These are phyloP conservation scores for Acer negundo DNA, from an alignment of 345 rosid species.

Conservation along the genomic window DNA sequence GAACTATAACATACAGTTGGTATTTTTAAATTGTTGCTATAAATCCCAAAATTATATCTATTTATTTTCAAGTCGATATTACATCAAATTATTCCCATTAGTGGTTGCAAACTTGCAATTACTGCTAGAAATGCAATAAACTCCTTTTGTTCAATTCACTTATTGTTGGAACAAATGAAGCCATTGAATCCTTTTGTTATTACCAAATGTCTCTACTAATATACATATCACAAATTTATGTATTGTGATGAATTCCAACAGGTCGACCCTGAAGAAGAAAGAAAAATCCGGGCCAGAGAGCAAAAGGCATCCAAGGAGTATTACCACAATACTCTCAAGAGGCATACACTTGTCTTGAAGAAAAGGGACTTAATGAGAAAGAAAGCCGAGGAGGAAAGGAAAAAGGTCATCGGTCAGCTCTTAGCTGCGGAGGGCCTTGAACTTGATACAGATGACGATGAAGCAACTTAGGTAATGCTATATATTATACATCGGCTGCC, in stretches of 20 bases:
- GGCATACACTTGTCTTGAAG: conserved; percentile 82
- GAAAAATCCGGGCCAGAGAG: conserved; percentile 74
- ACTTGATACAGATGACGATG: conserved; percentile 74
- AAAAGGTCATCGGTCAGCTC: conserved; percentile 57
- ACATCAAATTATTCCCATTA: neutral
- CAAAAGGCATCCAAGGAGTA: conserved; percentile 77
- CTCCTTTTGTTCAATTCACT: neutral
- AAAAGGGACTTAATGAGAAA: conserved; percentile 90
- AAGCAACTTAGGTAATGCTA: conserved; percentile 22
- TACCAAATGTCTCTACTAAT: neutral
- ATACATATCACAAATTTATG: neutral
- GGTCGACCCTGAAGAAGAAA: conserved; percentile 94
- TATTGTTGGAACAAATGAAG: neutral
- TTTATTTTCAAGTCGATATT: neutral
- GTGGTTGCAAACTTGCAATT: neutral
- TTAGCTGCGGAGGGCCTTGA: conserved; percentile 93
- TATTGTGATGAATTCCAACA: conserved; percentile 24
- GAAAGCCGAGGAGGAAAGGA: conserved; percentile 81
- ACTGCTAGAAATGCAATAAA: neutral
- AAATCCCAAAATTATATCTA: neutral
- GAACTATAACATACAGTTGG: neutral
- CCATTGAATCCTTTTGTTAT: neutral
- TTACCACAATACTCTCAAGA: conserved; percentile 59
- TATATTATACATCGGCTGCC: neutral
- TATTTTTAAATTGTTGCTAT: neutral